A percentile compares a stretch with the other conserved stretches of the same genome.
phyloP scores from a whole-genome alignment of 164 flowering plant species.

The Piper betle region DNA sequence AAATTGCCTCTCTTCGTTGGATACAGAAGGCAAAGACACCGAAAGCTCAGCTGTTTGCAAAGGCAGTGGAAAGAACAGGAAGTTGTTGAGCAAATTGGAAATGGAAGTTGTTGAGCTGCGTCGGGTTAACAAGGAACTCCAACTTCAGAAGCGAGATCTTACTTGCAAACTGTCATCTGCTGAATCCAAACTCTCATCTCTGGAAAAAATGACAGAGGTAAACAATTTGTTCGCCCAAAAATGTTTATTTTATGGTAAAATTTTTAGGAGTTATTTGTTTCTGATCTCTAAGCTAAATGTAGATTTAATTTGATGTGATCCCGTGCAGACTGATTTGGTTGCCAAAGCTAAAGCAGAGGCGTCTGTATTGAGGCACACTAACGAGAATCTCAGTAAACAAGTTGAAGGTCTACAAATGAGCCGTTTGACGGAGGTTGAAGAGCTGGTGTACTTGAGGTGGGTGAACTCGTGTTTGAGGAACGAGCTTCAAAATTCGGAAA shows the following conservation, averaged over 20 bases:
- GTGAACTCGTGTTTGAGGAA: conserved; percentile 27
- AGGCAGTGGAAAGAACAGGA: neutral
- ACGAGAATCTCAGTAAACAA: conserved; percentile 73
- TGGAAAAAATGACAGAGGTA: conserved; percentile 58
- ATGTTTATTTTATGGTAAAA: neutral
- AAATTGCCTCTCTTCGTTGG: conserved; percentile 19
- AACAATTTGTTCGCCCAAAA: neutral
- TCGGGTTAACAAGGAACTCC: conserved; percentile 73
- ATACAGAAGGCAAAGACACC: conserved; percentile 10
- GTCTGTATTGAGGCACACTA: conserved; percentile 44
- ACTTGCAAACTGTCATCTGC: conserved; percentile 44
- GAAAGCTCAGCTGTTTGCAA: conserved; percentile 1
- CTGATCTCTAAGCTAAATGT: neutral
- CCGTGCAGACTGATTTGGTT: conserved; percentile 40
- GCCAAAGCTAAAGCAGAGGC: conserved; percentile 79
- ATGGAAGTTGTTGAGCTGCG: conserved; percentile 75
- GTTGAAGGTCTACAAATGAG: conserved; percentile 79
- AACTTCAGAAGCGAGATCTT: conserved; percentile 67
- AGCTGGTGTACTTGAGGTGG: conserved; percentile 79
- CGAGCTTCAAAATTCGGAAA: neutral
- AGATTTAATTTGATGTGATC: neutral
- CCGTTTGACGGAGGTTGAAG: conserved; percentile 83
- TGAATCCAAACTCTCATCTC: conserved; percentile 42
- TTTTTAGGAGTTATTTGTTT: neutral
- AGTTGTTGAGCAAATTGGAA: conserved; percentile 22